A percentile compares a stretch with the other conserved stretches of the same genome.
Conservation (phyloP, 129 eudicot genomes). For the Tanacetum coccineum region DNA sequence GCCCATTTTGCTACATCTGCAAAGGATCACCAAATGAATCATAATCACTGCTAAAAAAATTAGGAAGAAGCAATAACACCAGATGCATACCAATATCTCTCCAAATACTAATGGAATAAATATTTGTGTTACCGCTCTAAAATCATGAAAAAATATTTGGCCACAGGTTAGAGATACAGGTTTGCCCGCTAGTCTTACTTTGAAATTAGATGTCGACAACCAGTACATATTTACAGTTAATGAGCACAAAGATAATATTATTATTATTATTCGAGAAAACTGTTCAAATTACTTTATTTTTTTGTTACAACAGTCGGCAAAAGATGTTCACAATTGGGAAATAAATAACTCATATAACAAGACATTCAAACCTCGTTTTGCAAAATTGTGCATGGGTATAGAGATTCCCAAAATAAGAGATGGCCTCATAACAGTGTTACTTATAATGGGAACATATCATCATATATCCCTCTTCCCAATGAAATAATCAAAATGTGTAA, state of each 20-base stretch:
- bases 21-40: background rate
- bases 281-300: background rate
- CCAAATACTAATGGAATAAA: background rate
- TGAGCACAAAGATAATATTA: background rate
- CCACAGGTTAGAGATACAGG: background rate
- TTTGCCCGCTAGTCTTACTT: slow-evolving; percentile 11
- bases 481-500: slow-evolving; percentile 1
- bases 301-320: background rate
- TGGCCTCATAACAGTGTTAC: background rate
- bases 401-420: background rate
- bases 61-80: background rate
- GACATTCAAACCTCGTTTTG: background rate
- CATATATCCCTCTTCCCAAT: slow-evolving; percentile 5
- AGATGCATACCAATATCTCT: slow-evolving; percentile 1
- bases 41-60: background rate
- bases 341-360: background rate
- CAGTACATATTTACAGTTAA: slow-evolving; percentile 1
- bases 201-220: background rate
- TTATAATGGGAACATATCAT: background rate
- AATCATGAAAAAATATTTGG: background rate
- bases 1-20: background rate
- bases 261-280: background rate
- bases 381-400: slow-evolving; percentile 1
- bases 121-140: background rate
- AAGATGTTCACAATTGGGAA: background rate